Evolutionary conservation across 1,284 basidiomycete species (phyloP).

Genomic region (Athelia sp.): DNA sequence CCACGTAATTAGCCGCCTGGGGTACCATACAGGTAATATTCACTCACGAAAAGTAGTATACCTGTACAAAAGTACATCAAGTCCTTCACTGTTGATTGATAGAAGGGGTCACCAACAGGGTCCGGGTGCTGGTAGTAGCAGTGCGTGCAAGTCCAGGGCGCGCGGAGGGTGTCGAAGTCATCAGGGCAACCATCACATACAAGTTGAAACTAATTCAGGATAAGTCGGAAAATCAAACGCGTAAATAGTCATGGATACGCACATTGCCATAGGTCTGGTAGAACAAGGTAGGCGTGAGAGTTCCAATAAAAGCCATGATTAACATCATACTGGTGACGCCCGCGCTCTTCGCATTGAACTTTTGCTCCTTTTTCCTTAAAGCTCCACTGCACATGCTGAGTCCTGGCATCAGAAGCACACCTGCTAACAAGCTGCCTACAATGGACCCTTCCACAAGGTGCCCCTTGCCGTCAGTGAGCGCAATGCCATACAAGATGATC

Average conservation of each 20-base stretch:
- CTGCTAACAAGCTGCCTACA: slow-evolving; percentile 90
- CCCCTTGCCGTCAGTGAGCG: slow-evolving; percentile 86
- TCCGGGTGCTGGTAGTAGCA: slow-evolving; percentile 97
- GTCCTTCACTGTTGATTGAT: slow-evolving; percentile 89
- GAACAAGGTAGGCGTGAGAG: slow-evolving; percentile 92
- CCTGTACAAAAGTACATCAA: slow-evolving; percentile 94
- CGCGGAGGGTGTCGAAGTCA: slow-evolving; percentile 26
- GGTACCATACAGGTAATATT: not conserved
- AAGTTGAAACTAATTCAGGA: slow-evolving; percentile 73
- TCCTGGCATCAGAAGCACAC: slow-evolving; percentile 96
- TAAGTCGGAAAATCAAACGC: slow-evolving; percentile 3
- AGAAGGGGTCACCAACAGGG: slow-evolving; percentile 92
- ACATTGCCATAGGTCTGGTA: slow-evolving; percentile 99
- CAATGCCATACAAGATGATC: slow-evolving; percentile 90
- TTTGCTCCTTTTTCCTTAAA: slow-evolving; percentile 88
- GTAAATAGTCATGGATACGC: slow-evolving; percentile 29
- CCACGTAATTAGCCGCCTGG: not conserved
- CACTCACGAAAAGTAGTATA: slow-evolving; percentile 83
- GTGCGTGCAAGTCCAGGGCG: slow-evolving; percentile 83
- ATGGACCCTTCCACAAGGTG: slow-evolving; percentile 96
- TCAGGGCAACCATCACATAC: slow-evolving; percentile 88
- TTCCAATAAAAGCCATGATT: slow-evolving; percentile 99
- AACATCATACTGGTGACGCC: slow-evolving; percentile 99
- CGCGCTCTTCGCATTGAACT: slow-evolving; percentile 97
- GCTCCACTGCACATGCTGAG: slow-evolving; percentile 97